A percentile compares a stretch with the other conserved stretches of the same genome.
phyloP scores from a whole-genome alignment of 2,329 filamentous ascomycete genomes.

The Dactylellina haptotyla region DNA sequence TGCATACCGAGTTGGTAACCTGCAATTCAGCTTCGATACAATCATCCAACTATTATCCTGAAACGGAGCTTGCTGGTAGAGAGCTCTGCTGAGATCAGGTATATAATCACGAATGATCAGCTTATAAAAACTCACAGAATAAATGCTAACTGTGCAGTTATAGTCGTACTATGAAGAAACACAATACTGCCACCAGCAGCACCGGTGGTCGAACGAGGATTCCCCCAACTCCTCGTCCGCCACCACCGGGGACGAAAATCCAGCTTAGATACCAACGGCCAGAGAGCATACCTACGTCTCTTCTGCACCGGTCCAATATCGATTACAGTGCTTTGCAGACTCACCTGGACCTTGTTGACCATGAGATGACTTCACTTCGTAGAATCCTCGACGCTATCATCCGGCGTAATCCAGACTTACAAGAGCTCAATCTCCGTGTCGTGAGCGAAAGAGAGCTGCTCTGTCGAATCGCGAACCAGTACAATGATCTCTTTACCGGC shows the following conservation, averaged over 20 bases:
- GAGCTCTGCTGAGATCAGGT: no score
- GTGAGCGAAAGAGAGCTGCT: slow-evolving; percentile 31
- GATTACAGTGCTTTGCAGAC: slow-evolving; percentile 1
- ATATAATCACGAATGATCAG: no score
- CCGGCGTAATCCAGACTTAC: slow-evolving; percentile 14
- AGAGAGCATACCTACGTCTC: slow-evolving; percentile 26
- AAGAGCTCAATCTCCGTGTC: slow-evolving; percentile 26
- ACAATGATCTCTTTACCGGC: background rate
- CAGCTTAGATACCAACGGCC: slow-evolving; percentile 9
- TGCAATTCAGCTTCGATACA: no score
- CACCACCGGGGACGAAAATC: background rate
- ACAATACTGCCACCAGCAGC: no score
- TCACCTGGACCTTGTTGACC: slow-evolving; percentile 3
- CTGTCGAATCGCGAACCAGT: slow-evolving; percentile 17
- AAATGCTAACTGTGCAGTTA: no score
- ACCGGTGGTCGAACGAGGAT: background rate
- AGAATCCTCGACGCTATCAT: slow-evolving; percentile 9
- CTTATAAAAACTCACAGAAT: no score
- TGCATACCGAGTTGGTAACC: no score
- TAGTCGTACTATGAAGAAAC: no score
- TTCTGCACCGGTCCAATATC: slow-evolving; percentile 17
- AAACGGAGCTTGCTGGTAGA: no score
- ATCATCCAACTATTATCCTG: no score
- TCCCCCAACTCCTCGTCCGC: background rate
- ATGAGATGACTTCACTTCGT: slow-evolving; percentile 21